Conservation (phyloP, 306 rosid genomes). For the Lotus japonicus region DNA sequence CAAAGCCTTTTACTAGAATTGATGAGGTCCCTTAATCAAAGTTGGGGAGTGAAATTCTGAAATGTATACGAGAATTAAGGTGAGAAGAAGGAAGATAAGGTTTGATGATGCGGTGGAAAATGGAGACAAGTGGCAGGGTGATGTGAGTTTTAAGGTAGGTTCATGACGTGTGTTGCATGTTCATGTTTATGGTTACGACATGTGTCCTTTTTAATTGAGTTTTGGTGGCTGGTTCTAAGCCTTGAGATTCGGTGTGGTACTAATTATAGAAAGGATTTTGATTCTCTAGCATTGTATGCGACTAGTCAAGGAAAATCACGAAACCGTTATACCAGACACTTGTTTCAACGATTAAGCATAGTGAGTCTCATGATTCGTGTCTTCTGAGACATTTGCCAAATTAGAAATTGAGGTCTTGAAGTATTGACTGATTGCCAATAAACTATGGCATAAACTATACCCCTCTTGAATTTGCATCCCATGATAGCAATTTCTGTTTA, state of each 20-base stretch:
- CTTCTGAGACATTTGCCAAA: too few relatives aligned
- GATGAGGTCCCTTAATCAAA: background rate
- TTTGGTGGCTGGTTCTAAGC: background rate
- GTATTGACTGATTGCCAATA: too few relatives aligned
- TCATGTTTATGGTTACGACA: background rate
- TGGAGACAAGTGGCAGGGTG: constrained; percentile 23
- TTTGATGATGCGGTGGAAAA: constrained; percentile 11
- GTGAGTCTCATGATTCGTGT: too few relatives aligned
- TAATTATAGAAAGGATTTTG: background rate
- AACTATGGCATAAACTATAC: too few relatives aligned
- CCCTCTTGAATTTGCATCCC: too few relatives aligned
- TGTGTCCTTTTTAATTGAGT: background rate
- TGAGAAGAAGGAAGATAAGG: constrained; percentile 4
- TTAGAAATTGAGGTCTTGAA: too few relatives aligned
- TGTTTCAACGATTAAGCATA: background rate
- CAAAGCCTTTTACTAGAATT: background rate
- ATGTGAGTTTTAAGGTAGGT: background rate
- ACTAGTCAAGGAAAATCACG: background rate
- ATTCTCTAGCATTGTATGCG: background rate
- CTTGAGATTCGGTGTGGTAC: background rate
- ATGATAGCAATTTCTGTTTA: too few relatives aligned
- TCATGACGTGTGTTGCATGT: background rate
- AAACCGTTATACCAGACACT: background rate
- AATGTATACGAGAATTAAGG: background rate
- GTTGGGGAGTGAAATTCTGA: background rate